Percentiles rank a stretch among this genome's conserved stretches.
These are phyloP conservation scores for Irpex rosettiformis DNA, from an alignment of 1,284 basidiomycete species.

Conservation along the genomic window DNA sequence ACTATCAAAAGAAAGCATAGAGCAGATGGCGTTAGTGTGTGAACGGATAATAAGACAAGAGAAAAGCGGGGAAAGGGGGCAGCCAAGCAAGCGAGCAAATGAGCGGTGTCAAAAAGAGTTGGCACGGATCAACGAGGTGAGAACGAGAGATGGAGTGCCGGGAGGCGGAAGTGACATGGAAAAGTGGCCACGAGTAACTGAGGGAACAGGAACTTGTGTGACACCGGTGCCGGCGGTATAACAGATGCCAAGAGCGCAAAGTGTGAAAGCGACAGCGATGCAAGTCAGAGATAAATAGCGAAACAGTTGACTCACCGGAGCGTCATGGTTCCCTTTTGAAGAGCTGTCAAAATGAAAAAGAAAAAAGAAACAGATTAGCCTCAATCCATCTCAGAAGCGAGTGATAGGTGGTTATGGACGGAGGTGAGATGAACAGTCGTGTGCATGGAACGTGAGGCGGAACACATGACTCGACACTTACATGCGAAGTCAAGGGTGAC, in stretches of 20 bases:
- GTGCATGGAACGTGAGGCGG: conserved; percentile 1
- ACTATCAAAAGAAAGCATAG: conserved; percentile 35
- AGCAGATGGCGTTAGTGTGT: not conserved
- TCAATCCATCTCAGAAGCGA: not conserved
- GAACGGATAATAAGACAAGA: not conserved
- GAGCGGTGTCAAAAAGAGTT: not conserved
- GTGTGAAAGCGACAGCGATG: not conserved
- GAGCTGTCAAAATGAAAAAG: conserved; percentile 48
- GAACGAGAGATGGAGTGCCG: not conserved
- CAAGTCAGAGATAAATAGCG: conserved; percentile 2
- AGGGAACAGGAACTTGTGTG: conserved; percentile 2
- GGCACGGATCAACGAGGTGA: not conserved
- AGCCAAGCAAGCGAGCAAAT: not conserved
- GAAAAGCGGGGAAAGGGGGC: not conserved
- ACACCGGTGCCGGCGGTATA: conserved; percentile 12
- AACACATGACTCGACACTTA: conserved; percentile 41
- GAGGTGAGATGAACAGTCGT: conserved; percentile 17
- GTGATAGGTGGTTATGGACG: conserved; percentile 3
- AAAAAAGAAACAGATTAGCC: conserved; percentile 9
- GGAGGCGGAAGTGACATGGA: not conserved
- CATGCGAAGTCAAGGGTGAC: conserved; percentile 97
- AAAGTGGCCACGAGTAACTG: not conserved
- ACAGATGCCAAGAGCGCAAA: not conserved
- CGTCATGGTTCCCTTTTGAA: conserved; percentile 87
- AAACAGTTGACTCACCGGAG: conserved; percentile 57